A percentile compares a stretch with the other conserved stretches of the same genome.
Evolutionary conservation across 352 stramenopile species (phyloP).

Genomic region (Bremia lactucae): DNA sequence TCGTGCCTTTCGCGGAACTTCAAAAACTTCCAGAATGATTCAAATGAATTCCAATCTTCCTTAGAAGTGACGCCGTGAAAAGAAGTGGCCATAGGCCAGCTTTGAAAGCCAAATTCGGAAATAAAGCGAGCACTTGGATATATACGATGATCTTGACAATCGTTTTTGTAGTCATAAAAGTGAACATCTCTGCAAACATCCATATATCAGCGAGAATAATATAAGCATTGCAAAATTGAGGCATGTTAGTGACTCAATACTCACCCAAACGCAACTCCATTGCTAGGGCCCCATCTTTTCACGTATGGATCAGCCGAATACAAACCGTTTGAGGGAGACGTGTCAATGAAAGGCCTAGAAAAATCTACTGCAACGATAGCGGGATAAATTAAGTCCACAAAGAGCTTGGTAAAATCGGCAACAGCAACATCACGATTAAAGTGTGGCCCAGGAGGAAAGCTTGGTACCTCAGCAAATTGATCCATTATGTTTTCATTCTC

Average conservation of each 20-base stretch:
- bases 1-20: slow-evolving; percentile 77
- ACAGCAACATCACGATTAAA: slow-evolving; percentile 79
- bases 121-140: slow-evolving; percentile 70
- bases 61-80: slow-evolving; percentile 35
- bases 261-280: slow-evolving; percentile 46
- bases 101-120: slow-evolving; percentile 85
- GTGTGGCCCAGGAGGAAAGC: slow-evolving; percentile 29
- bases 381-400: slow-evolving; percentile 61
- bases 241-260: slow-evolving; percentile 4
- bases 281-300: slow-evolving; percentile 69
- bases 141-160: slow-evolving; percentile 64
- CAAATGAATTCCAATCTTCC: slow-evolving; percentile 55
- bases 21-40: slow-evolving; percentile 58
- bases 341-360: slow-evolving; percentile 70
- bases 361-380: slow-evolving; percentile 39
- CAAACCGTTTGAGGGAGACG: slow-evolving; percentile 78
- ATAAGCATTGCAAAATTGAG: slow-evolving; percentile 1
- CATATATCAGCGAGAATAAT: not conserved
- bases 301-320: slow-evolving; percentile 66
- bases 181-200: slow-evolving; percentile 75
- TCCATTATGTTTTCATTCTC: slow-evolving; percentile 87
- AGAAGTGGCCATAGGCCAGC: slow-evolving; percentile 46
- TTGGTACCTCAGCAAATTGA: slow-evolving; percentile 45
- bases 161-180: slow-evolving; percentile 74
- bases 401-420: slow-evolving; percentile 70